Conservation (phyloP, 345 rosid genomes). For the Salix arbutifolia region DNA sequence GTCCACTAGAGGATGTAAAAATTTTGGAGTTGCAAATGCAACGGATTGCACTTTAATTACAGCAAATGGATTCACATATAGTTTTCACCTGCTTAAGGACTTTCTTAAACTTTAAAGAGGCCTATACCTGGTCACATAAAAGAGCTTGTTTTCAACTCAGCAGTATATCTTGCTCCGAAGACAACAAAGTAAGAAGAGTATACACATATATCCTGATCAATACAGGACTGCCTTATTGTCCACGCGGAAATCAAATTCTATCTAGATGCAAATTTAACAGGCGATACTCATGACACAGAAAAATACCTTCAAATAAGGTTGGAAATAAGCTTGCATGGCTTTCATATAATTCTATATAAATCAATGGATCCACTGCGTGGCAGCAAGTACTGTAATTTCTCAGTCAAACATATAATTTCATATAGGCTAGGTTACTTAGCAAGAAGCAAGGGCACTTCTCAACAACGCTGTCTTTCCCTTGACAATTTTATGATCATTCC, state of each 20-base stretch:
- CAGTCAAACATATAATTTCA: background rate
- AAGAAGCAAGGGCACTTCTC: too few species aligned
- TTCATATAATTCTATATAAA: too few species aligned
- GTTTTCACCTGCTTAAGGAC: background rate
- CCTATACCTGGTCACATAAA: background rate
- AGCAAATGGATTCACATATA: background rate
- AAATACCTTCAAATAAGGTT: background rate
- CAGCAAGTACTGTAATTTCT: background rate
- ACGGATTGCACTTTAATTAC: background rate
- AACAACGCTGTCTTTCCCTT: background rate
- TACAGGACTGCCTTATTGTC: background rate
- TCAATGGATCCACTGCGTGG: background rate
- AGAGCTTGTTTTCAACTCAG: background rate
- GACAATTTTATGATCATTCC: background rate
- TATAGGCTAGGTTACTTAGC: background rate
- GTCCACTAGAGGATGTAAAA: too few species aligned
- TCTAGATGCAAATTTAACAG: background rate
- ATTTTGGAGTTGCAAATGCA: background rate
- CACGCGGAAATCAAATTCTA: background rate
- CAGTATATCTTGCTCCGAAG: background rate
- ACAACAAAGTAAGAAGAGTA: background rate
- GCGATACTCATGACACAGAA: background rate
- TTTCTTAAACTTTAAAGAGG: background rate
- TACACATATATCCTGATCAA: background rate
- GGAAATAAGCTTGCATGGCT: background rate